Evolutionary conservation across 192 early-diverging fungal species (phyloP).

Genomic region (Funneliformis geosporum): DNA sequence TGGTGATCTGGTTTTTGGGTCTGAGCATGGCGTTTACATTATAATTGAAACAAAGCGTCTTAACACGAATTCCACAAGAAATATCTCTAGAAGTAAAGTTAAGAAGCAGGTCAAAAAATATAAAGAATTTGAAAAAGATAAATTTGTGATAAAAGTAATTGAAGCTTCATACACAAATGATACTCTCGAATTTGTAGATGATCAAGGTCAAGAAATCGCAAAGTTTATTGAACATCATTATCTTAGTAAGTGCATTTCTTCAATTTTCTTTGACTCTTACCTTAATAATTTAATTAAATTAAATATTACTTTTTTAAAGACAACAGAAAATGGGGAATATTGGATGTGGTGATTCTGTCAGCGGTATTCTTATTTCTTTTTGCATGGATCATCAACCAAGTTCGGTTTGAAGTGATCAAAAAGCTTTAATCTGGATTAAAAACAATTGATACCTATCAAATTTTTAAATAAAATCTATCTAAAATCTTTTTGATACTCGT

Average conservation of each 20-base stretch:
- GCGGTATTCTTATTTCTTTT: too few relatives aligned
- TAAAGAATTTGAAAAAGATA: background rate
- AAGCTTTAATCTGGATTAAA: too few relatives aligned
- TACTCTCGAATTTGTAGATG: background rate
- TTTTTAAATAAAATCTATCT: too few relatives aligned
- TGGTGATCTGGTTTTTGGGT: conserved; percentile 19
- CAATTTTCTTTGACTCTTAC: too few relatives aligned
- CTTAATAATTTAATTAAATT: too few relatives aligned
- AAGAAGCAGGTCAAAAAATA: background rate
- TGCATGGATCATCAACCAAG: too few relatives aligned
- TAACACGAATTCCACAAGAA: background rate
- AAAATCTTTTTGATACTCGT: too few relatives aligned
- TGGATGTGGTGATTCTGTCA: too few relatives aligned
- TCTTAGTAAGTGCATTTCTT: background rate
- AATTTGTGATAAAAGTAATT: background rate
- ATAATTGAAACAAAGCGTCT: conserved; percentile 5
- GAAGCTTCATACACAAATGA: background rate
- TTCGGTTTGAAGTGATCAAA: too few relatives aligned
- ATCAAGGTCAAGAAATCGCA: background rate
- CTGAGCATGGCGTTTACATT: conserved; percentile 7
- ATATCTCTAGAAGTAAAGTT: background rate
- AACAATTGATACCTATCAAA: too few relatives aligned
- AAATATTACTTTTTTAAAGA: too few relatives aligned
- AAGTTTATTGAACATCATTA: background rate
- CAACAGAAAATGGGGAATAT: too few relatives aligned